Evolutionary conservation across 176 grass and related monocot genomes (phyloP).

Genomic region (Microstegium vimineum): DNA sequence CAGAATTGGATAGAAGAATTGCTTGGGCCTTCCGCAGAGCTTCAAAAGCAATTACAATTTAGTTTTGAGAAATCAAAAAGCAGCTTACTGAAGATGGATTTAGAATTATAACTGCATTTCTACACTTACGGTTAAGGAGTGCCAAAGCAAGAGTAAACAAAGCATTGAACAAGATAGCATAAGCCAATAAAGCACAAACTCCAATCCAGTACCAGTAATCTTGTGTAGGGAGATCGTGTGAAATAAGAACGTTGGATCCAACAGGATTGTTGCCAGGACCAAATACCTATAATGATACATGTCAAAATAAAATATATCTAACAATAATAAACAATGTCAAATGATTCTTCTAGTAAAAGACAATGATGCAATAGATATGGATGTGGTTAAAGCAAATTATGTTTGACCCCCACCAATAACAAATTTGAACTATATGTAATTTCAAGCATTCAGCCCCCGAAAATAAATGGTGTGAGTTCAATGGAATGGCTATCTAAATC

Average conservation of each 20-base stretch:
- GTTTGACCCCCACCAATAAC: background rate
- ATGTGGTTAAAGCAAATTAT: background rate
- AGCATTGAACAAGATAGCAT: slow-evolving; percentile 60
- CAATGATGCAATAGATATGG: background rate
- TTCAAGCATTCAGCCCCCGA: background rate
- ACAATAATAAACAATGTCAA: background rate
- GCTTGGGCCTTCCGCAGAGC: slow-evolving; percentile 55
- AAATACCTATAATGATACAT: slow-evolving; percentile 1
- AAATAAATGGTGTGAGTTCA: background rate
- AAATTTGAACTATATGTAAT: background rate
- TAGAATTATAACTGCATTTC: background rate
- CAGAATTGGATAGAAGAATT: slow-evolving; percentile 11
- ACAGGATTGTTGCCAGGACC: slow-evolving; percentile 36
- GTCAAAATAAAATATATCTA: background rate
- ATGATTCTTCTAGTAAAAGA: background rate
- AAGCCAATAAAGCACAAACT: slow-evolving; percentile 54
- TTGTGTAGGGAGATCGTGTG: slow-evolving; percentile 39
- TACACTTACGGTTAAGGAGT: slow-evolving; percentile 63
- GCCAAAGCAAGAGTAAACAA: slow-evolving; percentile 52
- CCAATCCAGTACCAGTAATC: slow-evolving; percentile 74
- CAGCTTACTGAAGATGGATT: background rate
- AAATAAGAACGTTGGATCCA: slow-evolving; percentile 47
- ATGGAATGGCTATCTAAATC: background rate
- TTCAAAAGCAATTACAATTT: slow-evolving; percentile 15
- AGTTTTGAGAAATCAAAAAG: slow-evolving; percentile 12